These are phyloP conservation scores for Rhamnella rubrinervis DNA, from an alignment of 331 rosid species.

Conservation along the genomic window DNA sequence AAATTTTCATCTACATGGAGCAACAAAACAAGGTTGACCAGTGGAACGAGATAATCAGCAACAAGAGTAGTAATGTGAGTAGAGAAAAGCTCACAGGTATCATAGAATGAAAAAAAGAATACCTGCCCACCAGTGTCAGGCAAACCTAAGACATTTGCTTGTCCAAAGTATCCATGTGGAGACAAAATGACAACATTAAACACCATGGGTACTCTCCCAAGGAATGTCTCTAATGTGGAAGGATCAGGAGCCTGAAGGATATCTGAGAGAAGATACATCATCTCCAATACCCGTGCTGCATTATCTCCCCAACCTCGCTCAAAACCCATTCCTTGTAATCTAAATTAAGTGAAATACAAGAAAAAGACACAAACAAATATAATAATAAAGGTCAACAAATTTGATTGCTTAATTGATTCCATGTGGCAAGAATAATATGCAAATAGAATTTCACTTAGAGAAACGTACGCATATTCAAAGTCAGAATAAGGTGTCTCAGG, in stretches of 20 bases:
- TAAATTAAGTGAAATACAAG: constrained; percentile 26
- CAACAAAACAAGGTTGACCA: background rate
- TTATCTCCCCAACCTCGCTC: constrained; percentile 91
- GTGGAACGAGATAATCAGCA: background rate
- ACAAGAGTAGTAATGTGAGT: background rate
- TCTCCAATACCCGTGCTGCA: constrained; percentile 60
- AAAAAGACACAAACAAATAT: background rate
- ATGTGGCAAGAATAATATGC: constrained; percentile 3
- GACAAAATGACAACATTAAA: constrained; percentile 88
- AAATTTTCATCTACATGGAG: background rate
- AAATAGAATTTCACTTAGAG: background rate
- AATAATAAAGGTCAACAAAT: background rate
- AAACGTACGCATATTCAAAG: constrained; percentile 77
- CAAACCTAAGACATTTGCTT: constrained; percentile 93
- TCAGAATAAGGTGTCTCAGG: constrained; percentile 58
- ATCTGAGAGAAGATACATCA: constrained; percentile 75
- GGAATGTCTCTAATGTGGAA: constrained; percentile 69
- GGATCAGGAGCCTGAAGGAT: constrained; percentile 94
- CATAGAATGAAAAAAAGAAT: background rate
- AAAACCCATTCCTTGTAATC: constrained; percentile 83
- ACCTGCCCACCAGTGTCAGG: constrained; percentile 99
- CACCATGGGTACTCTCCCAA: constrained; percentile 95
- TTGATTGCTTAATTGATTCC: constrained; percentile 12
- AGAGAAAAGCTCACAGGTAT: background rate
- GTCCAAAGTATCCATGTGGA: constrained; percentile 96